Conservation (phyloP, 805 yeast genomes). For the Candida dendrica region DNA sequence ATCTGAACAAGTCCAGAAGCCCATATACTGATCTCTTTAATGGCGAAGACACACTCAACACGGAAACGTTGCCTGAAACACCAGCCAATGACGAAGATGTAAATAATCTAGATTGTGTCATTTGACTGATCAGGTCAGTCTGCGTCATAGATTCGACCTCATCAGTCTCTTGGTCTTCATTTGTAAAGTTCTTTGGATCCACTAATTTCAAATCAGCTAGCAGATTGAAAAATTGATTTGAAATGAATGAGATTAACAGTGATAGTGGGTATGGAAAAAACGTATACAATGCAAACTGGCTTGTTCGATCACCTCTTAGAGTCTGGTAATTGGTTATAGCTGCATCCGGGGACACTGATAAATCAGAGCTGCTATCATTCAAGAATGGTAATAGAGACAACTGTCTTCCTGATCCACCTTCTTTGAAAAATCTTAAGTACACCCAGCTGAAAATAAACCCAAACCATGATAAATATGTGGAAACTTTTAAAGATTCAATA, state of each 20-base stretch:
- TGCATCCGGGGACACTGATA: conserved; percentile 23
- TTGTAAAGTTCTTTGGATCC: conserved; percentile 14
- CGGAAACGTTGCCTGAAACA: conserved; percentile 27
- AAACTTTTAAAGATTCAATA: conserved; percentile 10
- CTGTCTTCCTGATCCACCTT: conserved; percentile 36
- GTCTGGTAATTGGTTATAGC: neutral
- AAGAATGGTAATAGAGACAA: conserved; percentile 31
- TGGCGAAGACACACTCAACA: conserved; percentile 17
- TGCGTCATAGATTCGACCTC: conserved; percentile 15
- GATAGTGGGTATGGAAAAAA: conserved; percentile 37
- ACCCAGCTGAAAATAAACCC: conserved; percentile 33
- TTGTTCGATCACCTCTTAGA: conserved; percentile 13
- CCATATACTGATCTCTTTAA: conserved; percentile 1
- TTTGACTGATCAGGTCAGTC: conserved; percentile 22
- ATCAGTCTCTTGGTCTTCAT: conserved; percentile 17
- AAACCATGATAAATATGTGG: conserved; percentile 8
- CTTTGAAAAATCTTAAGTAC: conserved; percentile 31
- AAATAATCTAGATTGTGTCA: conserved; percentile 29
- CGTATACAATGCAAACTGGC: conserved; percentile 25
- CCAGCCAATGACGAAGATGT: conserved; percentile 35
- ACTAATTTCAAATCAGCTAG: conserved; percentile 18
- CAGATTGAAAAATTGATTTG: conserved; percentile 17
- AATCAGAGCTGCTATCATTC: neutral
- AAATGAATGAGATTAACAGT: conserved; percentile 15
- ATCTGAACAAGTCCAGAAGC: conserved; percentile 17